Conservation (phyloP, 495 filamentous ascomycete genomes). For the Penicillium subrubescens region DNA sequence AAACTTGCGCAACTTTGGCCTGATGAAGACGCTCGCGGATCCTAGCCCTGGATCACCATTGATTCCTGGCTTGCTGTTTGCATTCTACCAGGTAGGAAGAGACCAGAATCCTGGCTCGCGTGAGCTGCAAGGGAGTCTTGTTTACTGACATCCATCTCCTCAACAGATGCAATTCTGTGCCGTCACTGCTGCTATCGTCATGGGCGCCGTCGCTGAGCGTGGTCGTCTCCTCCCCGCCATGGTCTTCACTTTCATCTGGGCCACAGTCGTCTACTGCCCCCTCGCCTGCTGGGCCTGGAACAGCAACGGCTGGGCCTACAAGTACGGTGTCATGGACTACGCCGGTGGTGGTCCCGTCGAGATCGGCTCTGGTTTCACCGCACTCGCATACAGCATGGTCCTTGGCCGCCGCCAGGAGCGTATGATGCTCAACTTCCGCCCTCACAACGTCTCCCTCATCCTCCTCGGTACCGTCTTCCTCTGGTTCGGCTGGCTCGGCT, state of each 20-base stretch:
- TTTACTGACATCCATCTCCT: background rate
- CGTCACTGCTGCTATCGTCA: slow-evolving; percentile 88
- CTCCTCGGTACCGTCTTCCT: slow-evolving; percentile 92
- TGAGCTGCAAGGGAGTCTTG: background rate
- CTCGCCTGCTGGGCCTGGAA: slow-evolving; percentile 97
- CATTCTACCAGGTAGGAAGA: slow-evolving; percentile 57
- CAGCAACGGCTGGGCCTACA: slow-evolving; percentile 86
- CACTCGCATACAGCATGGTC: slow-evolving; percentile 92
- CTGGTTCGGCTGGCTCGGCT: slow-evolving; percentile 98
- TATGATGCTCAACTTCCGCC: slow-evolving; percentile 96
- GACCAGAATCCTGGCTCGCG: background rate
- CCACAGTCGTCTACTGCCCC: slow-evolving; percentile 95
- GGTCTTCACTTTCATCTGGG: slow-evolving; percentile 96
- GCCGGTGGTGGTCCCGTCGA: slow-evolving; percentile 98
- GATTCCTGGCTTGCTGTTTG: slow-evolving; percentile 64
- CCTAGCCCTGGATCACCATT: slow-evolving; percentile 65
- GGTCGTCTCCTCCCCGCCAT: slow-evolving; percentile 92
- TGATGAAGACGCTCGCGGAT: slow-evolving; percentile 63
- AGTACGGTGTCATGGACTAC: slow-evolving; percentile 94
- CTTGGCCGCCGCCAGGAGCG: slow-evolving; percentile 96
- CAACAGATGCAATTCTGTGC: slow-evolving; percentile 91
- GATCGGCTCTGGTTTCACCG: slow-evolving; percentile 90
- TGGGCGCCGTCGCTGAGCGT: slow-evolving; percentile 90
- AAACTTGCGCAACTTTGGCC: slow-evolving; percentile 63
- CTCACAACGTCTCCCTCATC: slow-evolving; percentile 98